Conservation (phyloP, 2,329 filamentous ascomycete species). For the Arthrobotrys iridis region DNA sequence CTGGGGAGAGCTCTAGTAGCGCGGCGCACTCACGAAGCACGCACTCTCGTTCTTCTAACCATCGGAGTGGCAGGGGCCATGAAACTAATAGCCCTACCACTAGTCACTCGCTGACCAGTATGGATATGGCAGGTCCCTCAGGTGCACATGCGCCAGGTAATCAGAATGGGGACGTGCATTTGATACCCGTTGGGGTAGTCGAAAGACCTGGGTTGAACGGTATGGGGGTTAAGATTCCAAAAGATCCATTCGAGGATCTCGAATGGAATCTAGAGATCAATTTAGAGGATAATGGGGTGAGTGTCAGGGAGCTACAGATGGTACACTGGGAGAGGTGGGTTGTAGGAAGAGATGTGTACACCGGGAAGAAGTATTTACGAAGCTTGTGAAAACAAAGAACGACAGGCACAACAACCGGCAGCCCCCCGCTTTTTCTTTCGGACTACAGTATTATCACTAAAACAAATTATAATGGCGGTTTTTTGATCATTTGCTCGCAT, state of each 20-base stretch:
- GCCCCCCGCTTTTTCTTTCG: constrained; percentile 34
- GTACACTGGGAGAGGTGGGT: constrained; percentile 59
- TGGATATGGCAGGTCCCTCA: constrained; percentile 44
- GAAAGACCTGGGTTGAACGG: constrained; percentile 43
- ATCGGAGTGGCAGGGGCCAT: constrained; percentile 27
- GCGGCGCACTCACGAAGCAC: constrained; percentile 42
- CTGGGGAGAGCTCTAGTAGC: constrained; percentile 45
- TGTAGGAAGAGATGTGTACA: constrained; percentile 57
- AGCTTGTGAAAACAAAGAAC: constrained; percentile 52
- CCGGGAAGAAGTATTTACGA: constrained; percentile 56
- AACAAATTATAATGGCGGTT: constrained; percentile 21
- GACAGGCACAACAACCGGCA: constrained; percentile 21
- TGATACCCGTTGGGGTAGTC: constrained; percentile 48
- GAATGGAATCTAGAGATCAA: constrained; percentile 55
- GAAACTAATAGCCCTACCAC: constrained; percentile 43
- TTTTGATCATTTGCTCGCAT: constrained; percentile 13
- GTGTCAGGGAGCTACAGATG: constrained; percentile 57
- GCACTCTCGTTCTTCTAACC: constrained; percentile 38
- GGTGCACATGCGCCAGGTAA: constrained; percentile 6
- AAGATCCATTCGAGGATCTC: constrained; percentile 42
- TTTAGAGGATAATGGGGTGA: constrained; percentile 56
- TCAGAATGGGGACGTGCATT: constrained; percentile 38
- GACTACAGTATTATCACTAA: constrained; percentile 42
- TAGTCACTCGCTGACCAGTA: constrained; percentile 38
- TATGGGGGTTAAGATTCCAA: constrained; percentile 41